Base-by-base conservation (phyloP, 352 stramenopile species). In the Halophytophthora batemanensis region DNA sequence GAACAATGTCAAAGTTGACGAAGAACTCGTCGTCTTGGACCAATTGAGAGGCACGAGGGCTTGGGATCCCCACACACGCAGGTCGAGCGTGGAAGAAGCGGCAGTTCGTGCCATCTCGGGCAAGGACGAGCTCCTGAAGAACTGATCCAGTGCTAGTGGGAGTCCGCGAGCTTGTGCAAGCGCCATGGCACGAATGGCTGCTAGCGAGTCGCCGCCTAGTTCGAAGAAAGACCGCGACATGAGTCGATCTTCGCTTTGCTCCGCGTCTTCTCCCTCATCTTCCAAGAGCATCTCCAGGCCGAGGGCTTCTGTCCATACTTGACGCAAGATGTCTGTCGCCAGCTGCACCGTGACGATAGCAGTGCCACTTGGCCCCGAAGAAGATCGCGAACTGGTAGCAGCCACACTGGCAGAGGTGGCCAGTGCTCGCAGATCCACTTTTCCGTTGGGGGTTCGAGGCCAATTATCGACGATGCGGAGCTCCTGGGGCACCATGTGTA, bases 371-470 rank as follows among this genome's bases (percentile, higher is more conserved):
- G 45, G 8, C 2, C 39, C 12, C 25, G 13, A n/a, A 7, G 45
- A 2, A 18, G 33, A 38, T 40, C 13, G 18, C 33, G 29, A 18
- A 2, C 7, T 34, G 10, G 25, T 38, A 38, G 10, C 13, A 11
- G 15, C 12, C 18, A 11, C 12, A 44, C 35, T 35, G 19, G 23
- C 41, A 18, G 39, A 48, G 10, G 4, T 33, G 2, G 53, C 64
- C 6, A 94, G 55, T 4, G 64, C 67, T 17, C 69, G 57, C 1
- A 79, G 48, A 56, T 88, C 66, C 8, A 94, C 63, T 42, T 94
- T 94, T 6, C 81, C 82, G 39, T 92, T 94, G 0, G 74, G 67
- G 13, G 73, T 90, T 0, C 82, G 65, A 15, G 83, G 81, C 64
- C 85, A 76, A 18, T 52, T 23, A 15, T 61, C 56, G 13, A 90